A percentile compares a stretch with the other conserved stretches of the same genome.
phyloP scores from a whole-genome alignment of 345 rosid species.

The Erysimum cheiranthoides region DNA sequence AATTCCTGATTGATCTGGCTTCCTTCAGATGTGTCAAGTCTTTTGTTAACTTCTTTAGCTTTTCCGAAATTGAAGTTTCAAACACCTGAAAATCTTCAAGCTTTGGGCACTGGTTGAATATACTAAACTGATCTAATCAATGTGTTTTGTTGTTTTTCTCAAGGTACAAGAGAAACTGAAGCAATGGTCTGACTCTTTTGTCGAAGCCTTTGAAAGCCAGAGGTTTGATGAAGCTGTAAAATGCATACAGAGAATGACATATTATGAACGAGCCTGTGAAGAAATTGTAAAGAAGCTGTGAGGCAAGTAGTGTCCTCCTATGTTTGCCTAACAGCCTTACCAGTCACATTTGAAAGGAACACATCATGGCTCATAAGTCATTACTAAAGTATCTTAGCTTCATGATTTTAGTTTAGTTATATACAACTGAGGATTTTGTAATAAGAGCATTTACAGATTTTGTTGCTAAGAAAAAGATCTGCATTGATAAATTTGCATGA shows the following conservation, averaged over 20 bases:
- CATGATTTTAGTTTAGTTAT: slow-evolving; percentile 23
- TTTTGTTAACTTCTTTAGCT: slow-evolving; percentile 14
- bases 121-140: slow-evolving; percentile 15
- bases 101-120: slow-evolving; percentile 19
- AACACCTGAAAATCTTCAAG: slow-evolving; percentile 12
- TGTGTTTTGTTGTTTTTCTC: slow-evolving; percentile 30
- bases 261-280: slow-evolving; percentile 77
- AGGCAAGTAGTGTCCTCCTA: slow-evolving; percentile 25
- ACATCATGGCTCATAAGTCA: slow-evolving; percentile 21
- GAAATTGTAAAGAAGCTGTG: slow-evolving; percentile 81
- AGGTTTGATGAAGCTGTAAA: slow-evolving; percentile 69
- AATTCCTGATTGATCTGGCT: slow-evolving; percentile 15
- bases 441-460: slow-evolving; percentile 29
- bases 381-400: slow-evolving; percentile 17
- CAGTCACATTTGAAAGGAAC: background rate
- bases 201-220: slow-evolving; percentile 55
- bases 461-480: background rate
- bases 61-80: slow-evolving; percentile 1
- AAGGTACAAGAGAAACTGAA: slow-evolving; percentile 74
- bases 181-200: slow-evolving; percentile 68
- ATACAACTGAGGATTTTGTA: slow-evolving; percentile 9
- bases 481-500: slow-evolving; percentile 1
- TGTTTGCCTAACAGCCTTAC: slow-evolving; percentile 7
- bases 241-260: slow-evolving; percentile 86
- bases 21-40: slow-evolving; percentile 18